Percentiles rank a stretch among this genome's conserved stretches.
These are phyloP conservation scores for Candida insectalens DNA, from an alignment of 805 yeast genomes.

Conservation along the genomic window DNA sequence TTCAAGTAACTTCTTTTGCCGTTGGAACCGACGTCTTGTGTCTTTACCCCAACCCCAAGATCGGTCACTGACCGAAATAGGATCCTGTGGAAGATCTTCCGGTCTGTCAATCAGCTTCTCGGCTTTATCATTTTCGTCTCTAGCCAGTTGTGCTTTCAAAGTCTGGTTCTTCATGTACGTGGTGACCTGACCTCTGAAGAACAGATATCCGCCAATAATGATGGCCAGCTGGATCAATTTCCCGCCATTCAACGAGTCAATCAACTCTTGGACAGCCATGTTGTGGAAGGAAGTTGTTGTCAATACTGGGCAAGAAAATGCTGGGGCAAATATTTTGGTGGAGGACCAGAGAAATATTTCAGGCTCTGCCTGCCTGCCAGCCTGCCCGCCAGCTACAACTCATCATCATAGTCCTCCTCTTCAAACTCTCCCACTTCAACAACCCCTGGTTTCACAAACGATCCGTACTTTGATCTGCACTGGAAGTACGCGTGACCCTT, in stretches of 20 bases:
- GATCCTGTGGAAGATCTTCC: conserved; percentile 19
- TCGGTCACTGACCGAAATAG: conserved; percentile 21
- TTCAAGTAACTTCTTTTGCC: conserved; percentile 45
- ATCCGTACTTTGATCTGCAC: conserved; percentile 53
- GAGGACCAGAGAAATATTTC: too few relatives aligned
- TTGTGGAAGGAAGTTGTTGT: conserved; percentile 8
- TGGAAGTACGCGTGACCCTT: conserved; percentile 51
- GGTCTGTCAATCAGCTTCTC: conserved; percentile 23
- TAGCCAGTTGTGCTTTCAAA: conserved; percentile 33
- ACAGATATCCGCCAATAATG: conserved; percentile 53
- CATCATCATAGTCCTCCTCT: conserved; percentile 16
- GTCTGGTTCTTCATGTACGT: conserved; percentile 50
- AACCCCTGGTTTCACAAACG: conserved; percentile 61
- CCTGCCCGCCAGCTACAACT: too few relatives aligned
- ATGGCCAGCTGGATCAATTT: conserved; percentile 38
- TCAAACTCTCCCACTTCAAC: conserved; percentile 62
- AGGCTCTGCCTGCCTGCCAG: too few relatives aligned
- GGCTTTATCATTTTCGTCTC: conserved; percentile 35
- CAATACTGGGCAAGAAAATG: conserved; percentile 3
- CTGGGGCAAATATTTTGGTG: not conserved
- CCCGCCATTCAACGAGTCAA: conserved; percentile 34
- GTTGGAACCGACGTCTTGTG: conserved; percentile 51
- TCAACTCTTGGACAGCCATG: conserved; percentile 16
- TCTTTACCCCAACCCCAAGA: conserved; percentile 76
- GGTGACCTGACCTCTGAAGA: conserved; percentile 46